Evolutionary conservation across 2,329 filamentous ascomycete species (phyloP).

Genomic region (Tolypocladium pustulatum): DNA sequence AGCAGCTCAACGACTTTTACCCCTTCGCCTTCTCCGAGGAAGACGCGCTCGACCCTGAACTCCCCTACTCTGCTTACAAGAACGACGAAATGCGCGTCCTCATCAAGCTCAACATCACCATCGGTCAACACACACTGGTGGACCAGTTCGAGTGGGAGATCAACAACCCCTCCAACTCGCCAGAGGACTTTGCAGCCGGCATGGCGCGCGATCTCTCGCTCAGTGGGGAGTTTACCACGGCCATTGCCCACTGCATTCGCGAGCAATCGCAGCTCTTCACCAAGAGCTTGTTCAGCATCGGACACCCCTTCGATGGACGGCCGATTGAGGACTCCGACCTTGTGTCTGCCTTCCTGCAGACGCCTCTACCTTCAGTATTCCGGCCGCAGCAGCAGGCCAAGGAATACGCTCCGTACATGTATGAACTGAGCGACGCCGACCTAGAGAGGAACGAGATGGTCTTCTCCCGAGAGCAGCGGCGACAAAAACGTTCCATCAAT

Average conservation of each 20-base stretch:
- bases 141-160: conserved; percentile 99
- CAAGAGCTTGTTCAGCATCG: conserved; percentile 82
- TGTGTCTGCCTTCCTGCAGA: conserved; percentile 72
- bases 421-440: conserved; percentile 85
- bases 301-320: conserved; percentile 89
- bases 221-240: conserved; percentile 91
- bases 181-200: conserved; percentile 83
- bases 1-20: conserved; percentile 88
- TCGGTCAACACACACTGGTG: conserved; percentile 84
- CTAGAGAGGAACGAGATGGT: conserved; percentile 85
- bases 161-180: conserved; percentile 86
- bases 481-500: conserved; percentile 93
- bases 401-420: conserved; percentile 87
- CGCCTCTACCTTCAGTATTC: conserved; percentile 74
- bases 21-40: conserved; percentile 86
- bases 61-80: conserved; percentile 90
- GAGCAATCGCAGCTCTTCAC: conserved; percentile 94
- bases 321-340: conserved; percentile 89
- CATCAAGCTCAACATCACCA: conserved; percentile 95
- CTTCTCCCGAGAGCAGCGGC: conserved; percentile 84
- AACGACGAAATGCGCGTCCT: conserved; percentile 98
- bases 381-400: conserved; percentile 86
- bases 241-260: conserved; percentile 94
- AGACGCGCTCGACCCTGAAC: conserved; percentile 77
- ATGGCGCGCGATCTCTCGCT: conserved; percentile 88